Evolutionary conservation across 805 yeast genomes (phyloP), one percentile per base, ranked within the genome.

Genomic region (Wilhelminamyces savonicus): DNA sequence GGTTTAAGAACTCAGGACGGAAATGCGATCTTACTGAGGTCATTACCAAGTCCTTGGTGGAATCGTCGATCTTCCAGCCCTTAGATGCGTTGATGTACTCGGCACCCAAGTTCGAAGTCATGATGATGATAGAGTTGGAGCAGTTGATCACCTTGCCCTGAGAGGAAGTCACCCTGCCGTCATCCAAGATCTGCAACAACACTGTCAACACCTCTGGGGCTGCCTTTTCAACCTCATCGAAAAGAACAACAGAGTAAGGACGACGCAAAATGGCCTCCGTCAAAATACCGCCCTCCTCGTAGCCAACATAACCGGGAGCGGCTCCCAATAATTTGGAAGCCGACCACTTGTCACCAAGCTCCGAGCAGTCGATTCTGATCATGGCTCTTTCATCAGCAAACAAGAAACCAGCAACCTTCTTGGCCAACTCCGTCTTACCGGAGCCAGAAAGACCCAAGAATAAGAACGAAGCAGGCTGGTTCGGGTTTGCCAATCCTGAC

Each of bases 51-150:
- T 78, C 82, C 50, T 76, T 80, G 11, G 94, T 81, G 24, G 70
- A 71, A 4, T 71, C 73, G 25, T 78, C 77, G 29, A 90, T 66
- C 55, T 75, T 78, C 7, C 85, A 56, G 21, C 76, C 72, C 42
- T 77, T 78, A 7, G 78, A 41, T 2, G 80, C 71, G 50, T 76
- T 78, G 57, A 92, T 82, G 52, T 67, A 86, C 53, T 86, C 87
- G 7, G 98, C 97, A 40, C 98, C 98, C 50, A 92, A 74, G 59
- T 92, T 92, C 16, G 97, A 90, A 1, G 98, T 92, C 96, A 92
- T 85, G 43, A 92, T 90, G 40, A 92, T 74, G 43, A 92, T 86
- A 28, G 87, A 74, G 58, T 92, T 92, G 28, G 96, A 81, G 43
- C 95, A 90, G 62, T 88, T 88, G 46, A 92, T 81, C 22, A 86